phyloP scores from a whole-genome alignment of 768 basidiomycete species.

The Mycena crocata region DNA sequence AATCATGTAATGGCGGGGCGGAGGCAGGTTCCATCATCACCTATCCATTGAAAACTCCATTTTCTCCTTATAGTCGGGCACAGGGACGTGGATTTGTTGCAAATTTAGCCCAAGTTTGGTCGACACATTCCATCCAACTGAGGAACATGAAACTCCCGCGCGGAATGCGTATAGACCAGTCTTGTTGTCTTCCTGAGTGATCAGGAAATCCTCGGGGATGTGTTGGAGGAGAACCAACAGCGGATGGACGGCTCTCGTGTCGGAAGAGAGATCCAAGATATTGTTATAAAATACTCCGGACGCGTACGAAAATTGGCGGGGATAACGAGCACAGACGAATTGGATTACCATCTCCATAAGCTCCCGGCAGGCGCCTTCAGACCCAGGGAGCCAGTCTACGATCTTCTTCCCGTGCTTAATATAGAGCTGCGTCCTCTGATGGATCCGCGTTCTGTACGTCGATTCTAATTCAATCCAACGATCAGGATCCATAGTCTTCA shows the following conservation, averaged over 20 bases:
- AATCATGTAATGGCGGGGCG: not conserved
- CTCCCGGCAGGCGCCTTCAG: conserved; percentile 61
- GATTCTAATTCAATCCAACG: conserved; percentile 70
- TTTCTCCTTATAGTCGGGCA: conserved; percentile 63
- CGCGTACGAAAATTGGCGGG: conserved; percentile 59
- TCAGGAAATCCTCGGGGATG: conserved; percentile 64
- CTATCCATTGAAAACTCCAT: conserved; percentile 62
- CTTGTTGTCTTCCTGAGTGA: conserved; percentile 53
- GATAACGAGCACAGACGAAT: conserved; percentile 68
- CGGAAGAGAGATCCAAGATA: conserved; percentile 50
- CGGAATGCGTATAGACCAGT: conserved; percentile 58
- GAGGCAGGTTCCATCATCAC: conserved; percentile 42
- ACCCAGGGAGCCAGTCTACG: conserved; percentile 60
- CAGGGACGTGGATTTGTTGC: conserved; percentile 58
- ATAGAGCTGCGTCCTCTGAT: conserved; percentile 55
- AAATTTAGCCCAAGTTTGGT: conserved; percentile 62
- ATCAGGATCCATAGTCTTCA: conserved; percentile 62
- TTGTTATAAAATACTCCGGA: conserved; percentile 55
- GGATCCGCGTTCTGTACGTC: conserved; percentile 57
- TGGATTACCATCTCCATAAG: conserved; percentile 68
- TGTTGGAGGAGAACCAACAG: conserved; percentile 60
- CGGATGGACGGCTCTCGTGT: conserved; percentile 47
- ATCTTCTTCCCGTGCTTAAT: conserved; percentile 52
- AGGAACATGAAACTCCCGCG: conserved; percentile 60
- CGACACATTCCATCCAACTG: conserved; percentile 61